Evolutionary conservation across 495 filamentous ascomycete genomes (phyloP).

Genomic region (Elaphomyces granulatus): DNA sequence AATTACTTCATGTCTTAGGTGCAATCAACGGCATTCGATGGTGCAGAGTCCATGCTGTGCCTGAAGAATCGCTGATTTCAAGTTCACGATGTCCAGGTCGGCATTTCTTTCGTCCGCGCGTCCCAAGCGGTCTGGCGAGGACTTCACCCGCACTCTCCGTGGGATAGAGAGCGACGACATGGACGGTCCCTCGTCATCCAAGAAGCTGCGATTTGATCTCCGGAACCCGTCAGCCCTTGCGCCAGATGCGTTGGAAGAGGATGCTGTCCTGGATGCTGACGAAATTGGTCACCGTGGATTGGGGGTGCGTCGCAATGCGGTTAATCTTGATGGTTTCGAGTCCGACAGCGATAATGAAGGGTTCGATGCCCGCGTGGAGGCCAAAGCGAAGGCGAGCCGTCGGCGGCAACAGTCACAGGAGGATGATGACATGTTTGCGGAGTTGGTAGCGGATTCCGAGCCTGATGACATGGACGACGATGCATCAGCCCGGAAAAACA

Average conservation of each 20-base stretch:
- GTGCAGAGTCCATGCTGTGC: too few species aligned
- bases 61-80: too few species aligned
- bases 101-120: conserved; percentile 46
- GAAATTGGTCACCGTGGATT: conserved; percentile 73
- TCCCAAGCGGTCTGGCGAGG: conserved; percentile 70
- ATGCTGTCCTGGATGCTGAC: conserved; percentile 73
- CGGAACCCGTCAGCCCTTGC: conserved; percentile 87
- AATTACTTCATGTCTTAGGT: too few species aligned
- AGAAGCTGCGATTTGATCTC: conserved; percentile 88
- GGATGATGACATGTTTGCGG: conserved; percentile 86
- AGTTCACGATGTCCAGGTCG: too few species aligned
- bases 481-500: conserved; percentile 43
- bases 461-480: conserved; percentile 38
- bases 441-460: conserved; percentile 45
- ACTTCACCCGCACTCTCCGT: conserved; percentile 59
- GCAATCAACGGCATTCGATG: too few species aligned
- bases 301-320: conserved; percentile 72
- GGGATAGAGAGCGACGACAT: conserved; percentile 33
- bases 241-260: conserved; percentile 62
- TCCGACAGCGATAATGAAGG: conserved; percentile 89
- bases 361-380: conserved; percentile 55
- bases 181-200: conserved; percentile 37
- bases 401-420: conserved; percentile 30
- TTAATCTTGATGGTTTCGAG: conserved; percentile 94
- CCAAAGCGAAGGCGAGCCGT: conserved; percentile 37